These are phyloP conservation scores for Solanum virginianum DNA, from an alignment of 257 asterid genomes.

Conservation along the genomic window DNA sequence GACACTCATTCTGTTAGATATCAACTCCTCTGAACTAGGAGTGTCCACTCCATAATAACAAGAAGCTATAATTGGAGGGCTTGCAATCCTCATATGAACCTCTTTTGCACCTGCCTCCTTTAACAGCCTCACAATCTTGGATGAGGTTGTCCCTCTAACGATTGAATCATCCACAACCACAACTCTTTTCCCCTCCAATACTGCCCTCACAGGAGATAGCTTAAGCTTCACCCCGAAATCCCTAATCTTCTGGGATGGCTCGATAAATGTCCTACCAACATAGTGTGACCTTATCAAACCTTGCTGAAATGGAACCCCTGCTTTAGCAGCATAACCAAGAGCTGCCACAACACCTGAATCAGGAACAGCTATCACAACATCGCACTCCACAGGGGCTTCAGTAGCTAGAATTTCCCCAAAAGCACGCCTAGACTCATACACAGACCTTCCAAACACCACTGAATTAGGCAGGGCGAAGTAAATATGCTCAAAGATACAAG, in stretches of 20 bases:
- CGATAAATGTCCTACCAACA: slow-evolving; percentile 88
- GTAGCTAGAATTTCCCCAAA: slow-evolving; percentile 71
- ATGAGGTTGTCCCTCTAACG: slow-evolving; percentile 85
- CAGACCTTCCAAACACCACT: slow-evolving; percentile 64
- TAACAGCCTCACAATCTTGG: slow-evolving; percentile 74
- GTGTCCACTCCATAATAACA: slow-evolving; percentile 90
- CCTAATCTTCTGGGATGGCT: slow-evolving; percentile 86
- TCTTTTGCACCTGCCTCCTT: slow-evolving; percentile 92
- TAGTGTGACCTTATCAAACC: slow-evolving; percentile 87
- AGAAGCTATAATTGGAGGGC: slow-evolving; percentile 81
- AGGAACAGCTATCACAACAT: slow-evolving; percentile 88
- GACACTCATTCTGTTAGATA: slow-evolving; percentile 60
- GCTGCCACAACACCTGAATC: slow-evolving; percentile 97
- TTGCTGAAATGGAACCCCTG: slow-evolving; percentile 84
- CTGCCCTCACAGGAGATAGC: slow-evolving; percentile 73
- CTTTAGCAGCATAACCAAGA: slow-evolving; percentile 77
- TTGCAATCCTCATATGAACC: slow-evolving; percentile 89
- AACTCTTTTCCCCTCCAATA: slow-evolving; percentile 90
- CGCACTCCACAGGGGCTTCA: slow-evolving; percentile 78
- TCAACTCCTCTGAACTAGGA: slow-evolving; percentile 67
- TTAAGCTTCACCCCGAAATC: slow-evolving; percentile 91
- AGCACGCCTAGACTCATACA: slow-evolving; percentile 57
- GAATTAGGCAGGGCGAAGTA: slow-evolving; percentile 77
- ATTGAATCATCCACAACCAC: slow-evolving; percentile 97
- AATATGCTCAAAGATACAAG: slow-evolving; percentile 84